A percentile compares a stretch with the other conserved stretches of the same genome.
These are phyloP conservation scores for Asterella californica DNA, from an alignment of 225 moss, liverwort and hornwort species.

Conservation along the genomic window DNA sequence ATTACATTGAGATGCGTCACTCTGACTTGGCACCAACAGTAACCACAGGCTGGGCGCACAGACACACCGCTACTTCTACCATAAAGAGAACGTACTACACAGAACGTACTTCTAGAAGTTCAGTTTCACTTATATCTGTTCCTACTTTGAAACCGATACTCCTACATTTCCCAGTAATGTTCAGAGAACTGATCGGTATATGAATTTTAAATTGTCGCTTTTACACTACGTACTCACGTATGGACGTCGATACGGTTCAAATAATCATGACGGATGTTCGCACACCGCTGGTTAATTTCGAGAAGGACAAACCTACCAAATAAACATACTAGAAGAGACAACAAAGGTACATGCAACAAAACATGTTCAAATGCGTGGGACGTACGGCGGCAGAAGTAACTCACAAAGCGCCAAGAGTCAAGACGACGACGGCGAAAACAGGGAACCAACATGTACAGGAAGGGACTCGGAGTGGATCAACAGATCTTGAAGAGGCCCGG, in stretches of 20 bases:
- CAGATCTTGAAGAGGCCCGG: too few species aligned
- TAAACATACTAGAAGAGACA: not conserved
- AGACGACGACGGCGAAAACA: slow-evolving; percentile 44
- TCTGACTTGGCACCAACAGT: too few species aligned
- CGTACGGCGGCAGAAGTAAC: slow-evolving; percentile 8
- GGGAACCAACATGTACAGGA: slow-evolving; percentile 49
- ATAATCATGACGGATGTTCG: not conserved
- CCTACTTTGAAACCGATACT: too few species aligned
- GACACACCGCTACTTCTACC: too few species aligned
- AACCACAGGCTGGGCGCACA: too few species aligned
- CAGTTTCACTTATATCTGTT: too few species aligned
- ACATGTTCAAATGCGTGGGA: not conserved
- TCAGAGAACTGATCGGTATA: too few species aligned
- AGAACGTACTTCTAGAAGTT: too few species aligned
- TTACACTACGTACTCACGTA: not conserved
- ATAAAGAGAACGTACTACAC: too few species aligned
- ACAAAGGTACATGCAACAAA: not conserved
- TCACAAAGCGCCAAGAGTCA: slow-evolving; percentile 56
- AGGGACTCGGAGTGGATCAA: slow-evolving; percentile 17
- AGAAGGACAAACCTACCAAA: not conserved
- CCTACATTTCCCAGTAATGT: too few species aligned
- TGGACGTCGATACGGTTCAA: not conserved
- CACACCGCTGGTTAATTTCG: not conserved
- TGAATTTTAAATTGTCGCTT: too few species aligned
- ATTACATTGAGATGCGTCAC: too few species aligned